Conservation (phyloP, 495 filamentous ascomycete species). For the Lineolata rhizophorae region DNA sequence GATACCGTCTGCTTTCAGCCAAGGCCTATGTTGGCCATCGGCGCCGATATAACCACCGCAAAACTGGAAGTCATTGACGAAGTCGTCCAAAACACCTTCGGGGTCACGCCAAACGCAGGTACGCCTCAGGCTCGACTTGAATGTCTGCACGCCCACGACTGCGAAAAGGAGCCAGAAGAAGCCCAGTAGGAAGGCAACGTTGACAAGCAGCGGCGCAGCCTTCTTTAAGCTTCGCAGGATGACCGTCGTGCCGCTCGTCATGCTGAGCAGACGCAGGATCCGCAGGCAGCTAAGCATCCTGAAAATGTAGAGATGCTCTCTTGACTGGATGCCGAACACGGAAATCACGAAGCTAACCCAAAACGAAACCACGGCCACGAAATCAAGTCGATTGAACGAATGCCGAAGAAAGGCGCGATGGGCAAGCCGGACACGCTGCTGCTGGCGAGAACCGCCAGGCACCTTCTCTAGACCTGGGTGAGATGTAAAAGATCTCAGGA, state of each 20-base stretch:
- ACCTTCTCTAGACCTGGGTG: constrained; percentile 36
- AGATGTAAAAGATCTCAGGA: constrained; percentile 59
- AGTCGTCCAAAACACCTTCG: constrained; percentile 14
- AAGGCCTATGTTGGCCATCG: constrained; percentile 37
- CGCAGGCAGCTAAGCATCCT: constrained; percentile 89
- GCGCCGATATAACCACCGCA: constrained; percentile 66
- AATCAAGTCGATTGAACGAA: constrained; percentile 87
- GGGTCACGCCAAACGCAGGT: constrained; percentile 71
- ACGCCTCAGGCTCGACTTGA: constrained; percentile 81
- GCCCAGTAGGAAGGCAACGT: constrained; percentile 85
- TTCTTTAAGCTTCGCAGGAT: constrained; percentile 92
- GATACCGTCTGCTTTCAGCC: constrained; percentile 31
- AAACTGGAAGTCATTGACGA: constrained; percentile 40
- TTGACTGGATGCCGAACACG: constrained; percentile 39
- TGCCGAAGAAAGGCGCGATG: constrained; percentile 85
- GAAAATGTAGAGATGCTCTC: constrained; percentile 66
- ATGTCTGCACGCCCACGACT: constrained; percentile 88
- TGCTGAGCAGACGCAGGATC: constrained; percentile 65
- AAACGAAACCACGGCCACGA: constrained; percentile 85
- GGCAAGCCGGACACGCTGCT: constrained; percentile 64
- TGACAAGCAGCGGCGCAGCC: constrained; percentile 77
- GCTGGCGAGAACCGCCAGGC: constrained; percentile 48
- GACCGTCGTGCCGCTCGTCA: constrained; percentile 79
- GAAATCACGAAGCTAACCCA: constrained; percentile 73
- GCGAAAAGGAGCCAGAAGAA: constrained; percentile 99